phyloP scores from a whole-genome alignment of 1,284 basidiomycete species.

The Cryptococcus sp. region DNA sequence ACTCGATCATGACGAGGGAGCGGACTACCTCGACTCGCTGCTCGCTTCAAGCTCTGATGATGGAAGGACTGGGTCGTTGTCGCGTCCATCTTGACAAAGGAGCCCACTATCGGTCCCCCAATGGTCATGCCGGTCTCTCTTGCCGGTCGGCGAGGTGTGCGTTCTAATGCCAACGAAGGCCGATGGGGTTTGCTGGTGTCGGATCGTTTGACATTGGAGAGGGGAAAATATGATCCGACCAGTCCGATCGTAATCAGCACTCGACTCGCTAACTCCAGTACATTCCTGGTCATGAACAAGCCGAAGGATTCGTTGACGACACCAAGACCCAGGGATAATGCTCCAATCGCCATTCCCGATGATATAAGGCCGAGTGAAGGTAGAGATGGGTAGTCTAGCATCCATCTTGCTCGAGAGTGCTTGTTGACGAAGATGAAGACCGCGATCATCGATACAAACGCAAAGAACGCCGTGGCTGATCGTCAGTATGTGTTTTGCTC shows the following conservation, averaged over 20 bases:
- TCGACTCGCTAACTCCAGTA: neutral
- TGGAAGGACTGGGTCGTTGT: conserved; percentile 9
- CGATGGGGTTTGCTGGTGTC: neutral
- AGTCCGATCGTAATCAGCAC: neutral
- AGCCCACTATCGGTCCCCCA: conserved; percentile 10
- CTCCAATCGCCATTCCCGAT: neutral
- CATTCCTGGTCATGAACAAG: conserved; percentile 7
- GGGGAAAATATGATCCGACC: neutral
- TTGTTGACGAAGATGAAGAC: conserved; percentile 10
- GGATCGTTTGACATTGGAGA: too few relatives aligned
- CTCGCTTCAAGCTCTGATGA: neutral
- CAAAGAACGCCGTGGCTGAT: conserved; percentile 3
- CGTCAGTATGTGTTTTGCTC: neutral
- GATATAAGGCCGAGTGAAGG: neutral
- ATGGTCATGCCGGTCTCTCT: conserved; percentile 3
- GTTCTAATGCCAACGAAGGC: neutral
- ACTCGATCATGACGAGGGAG: conserved; percentile 6
- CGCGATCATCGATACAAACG: conserved; percentile 6
- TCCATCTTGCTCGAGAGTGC: neutral
- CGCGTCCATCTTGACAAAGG: conserved; percentile 10
- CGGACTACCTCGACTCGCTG: neutral
- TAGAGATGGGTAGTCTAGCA: neutral
- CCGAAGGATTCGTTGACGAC: conserved; percentile 1
- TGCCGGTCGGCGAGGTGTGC: neutral
- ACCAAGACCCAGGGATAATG: conserved; percentile 1